phyloP scores from a whole-genome alignment of 2,329 filamentous ascomycete genomes.

The Dothidotthia symphoricarpi region DNA sequence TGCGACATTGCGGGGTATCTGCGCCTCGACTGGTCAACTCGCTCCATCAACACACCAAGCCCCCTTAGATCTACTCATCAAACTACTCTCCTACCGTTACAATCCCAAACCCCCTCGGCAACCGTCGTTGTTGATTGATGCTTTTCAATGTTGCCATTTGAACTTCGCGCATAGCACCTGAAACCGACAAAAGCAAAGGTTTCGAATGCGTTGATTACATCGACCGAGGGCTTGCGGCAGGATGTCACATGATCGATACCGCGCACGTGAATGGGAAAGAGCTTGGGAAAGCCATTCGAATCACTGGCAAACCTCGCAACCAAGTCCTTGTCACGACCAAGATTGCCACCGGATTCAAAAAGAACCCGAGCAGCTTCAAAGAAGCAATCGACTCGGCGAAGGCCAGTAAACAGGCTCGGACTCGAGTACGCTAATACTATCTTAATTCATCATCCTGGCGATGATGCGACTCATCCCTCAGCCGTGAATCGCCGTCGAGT shows the following conservation, averaged over 20 bases:
- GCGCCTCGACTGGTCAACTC: background rate
- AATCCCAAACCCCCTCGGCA: background rate
- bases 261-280: slow-evolving; percentile 6
- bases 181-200: slow-evolving; percentile 3
- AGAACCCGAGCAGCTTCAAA: slow-evolving; percentile 39
- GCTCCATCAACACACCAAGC: background rate
- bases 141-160: slow-evolving; percentile 1
- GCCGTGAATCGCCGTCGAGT: background rate
- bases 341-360: slow-evolving; percentile 70
- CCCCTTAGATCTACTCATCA: background rate
- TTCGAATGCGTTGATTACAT: slow-evolving; percentile 3
- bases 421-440: slow-evolving; percentile 85
- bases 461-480: slow-evolving; percentile 3
- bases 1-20: background rate
- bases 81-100: background rate
- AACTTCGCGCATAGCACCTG: slow-evolving; percentile 3
- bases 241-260: slow-evolving; percentile 12
- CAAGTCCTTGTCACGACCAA: slow-evolving; percentile 58
- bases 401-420: slow-evolving; percentile 49
- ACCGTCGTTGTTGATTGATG: background rate
- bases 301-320: slow-evolving; percentile 31
- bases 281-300: slow-evolving; percentile 6
- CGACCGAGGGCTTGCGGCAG: slow-evolving; percentile 36
- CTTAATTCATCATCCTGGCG: slow-evolving; percentile 67
- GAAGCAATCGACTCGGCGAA: slow-evolving; percentile 5